Percentiles rank a stretch among this genome's conserved stretches.
These are phyloP conservation scores for Scalesia atractyloides DNA, from an alignment of 129 eudicot species.

Conservation along the genomic window DNA sequence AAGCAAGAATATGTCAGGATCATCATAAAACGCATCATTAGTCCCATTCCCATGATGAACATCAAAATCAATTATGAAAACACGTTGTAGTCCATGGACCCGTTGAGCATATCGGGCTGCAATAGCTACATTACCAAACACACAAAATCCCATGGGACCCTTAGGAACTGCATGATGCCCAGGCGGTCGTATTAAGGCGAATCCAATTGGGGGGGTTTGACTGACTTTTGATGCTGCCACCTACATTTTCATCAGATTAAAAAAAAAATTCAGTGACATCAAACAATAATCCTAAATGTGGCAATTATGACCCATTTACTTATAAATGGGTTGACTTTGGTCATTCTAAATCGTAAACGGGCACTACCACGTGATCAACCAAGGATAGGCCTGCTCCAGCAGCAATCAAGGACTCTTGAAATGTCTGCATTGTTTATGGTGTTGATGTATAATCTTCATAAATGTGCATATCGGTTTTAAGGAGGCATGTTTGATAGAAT, in stretches of 20 bases:
- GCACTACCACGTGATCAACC: slow-evolving; percentile 91
- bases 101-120: slow-evolving; percentile 98
- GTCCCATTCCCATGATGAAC: slow-evolving; percentile 99
- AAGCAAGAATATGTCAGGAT: slow-evolving; percentile 88
- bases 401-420: slow-evolving; percentile 79
- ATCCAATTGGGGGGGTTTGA: slow-evolving; percentile 76
- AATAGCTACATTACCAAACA: slow-evolving; percentile 88
- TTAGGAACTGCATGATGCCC: slow-evolving; percentile 96
- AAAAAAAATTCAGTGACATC: neutral
- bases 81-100: slow-evolving; percentile 77
- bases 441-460: neutral
- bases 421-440: slow-evolving; percentile 62
- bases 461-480: neutral
- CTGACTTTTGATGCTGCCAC: slow-evolving; percentile 68
- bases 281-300: neutral
- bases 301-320: neutral
- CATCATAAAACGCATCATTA: slow-evolving; percentile 89
- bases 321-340: neutral
- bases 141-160: slow-evolving; percentile 98
- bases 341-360: neutral
- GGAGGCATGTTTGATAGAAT: slow-evolving; percentile 11
- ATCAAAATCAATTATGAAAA: slow-evolving; percentile 90
- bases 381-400: slow-evolving; percentile 97
- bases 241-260: slow-evolving; percentile 39
- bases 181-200: slow-evolving; percentile 90